These are phyloP conservation scores for Aspergillus chevalieri DNA, from an alignment of 2,329 filamentous ascomycete genomes.

Conservation along the genomic window DNA sequence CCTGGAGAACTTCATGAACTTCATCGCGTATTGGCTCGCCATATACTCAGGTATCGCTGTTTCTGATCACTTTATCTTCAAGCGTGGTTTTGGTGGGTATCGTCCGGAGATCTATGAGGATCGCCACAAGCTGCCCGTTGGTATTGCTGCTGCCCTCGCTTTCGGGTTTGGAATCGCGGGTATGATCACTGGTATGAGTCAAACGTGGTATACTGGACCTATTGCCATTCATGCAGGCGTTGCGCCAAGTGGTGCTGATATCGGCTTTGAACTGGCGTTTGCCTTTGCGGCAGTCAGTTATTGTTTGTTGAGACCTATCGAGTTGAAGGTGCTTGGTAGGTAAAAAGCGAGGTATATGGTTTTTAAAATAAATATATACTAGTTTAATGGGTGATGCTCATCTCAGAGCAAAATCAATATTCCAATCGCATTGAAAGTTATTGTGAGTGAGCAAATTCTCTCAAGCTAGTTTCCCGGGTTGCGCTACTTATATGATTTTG, in stretches of 20 bases:
- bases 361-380: constrained; percentile 14
- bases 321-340: constrained; percentile 41
- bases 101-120: constrained; percentile 54
- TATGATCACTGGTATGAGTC: constrained; percentile 64
- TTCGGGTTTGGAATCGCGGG: constrained; percentile 61
- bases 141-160: constrained; percentile 57
- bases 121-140: constrained; percentile 53
- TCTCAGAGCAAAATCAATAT: too few relatives aligned
- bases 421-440: too few relatives aligned
- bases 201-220: constrained; percentile 63
- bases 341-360: constrained; percentile 14
- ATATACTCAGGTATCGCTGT: constrained; percentile 65
- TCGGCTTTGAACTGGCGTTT: constrained; percentile 63
- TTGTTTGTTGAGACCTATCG: constrained; percentile 44
- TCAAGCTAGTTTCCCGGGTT: too few relatives aligned
- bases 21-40: constrained; percentile 66
- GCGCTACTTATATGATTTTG: background rate
- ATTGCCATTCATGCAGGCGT: constrained; percentile 56
- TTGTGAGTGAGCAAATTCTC: too few relatives aligned
- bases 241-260: constrained; percentile 46
- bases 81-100: constrained; percentile 57
- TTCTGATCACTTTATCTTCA: constrained; percentile 64
- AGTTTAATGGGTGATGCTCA: too few relatives aligned
- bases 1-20: constrained; percentile 64
- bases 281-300: constrained; percentile 53